Evolutionary conservation across 768 basidiomycete species (phyloP), one percentile per base, ranked within the genome.

Genomic region (Suillus subaureus): DNA sequence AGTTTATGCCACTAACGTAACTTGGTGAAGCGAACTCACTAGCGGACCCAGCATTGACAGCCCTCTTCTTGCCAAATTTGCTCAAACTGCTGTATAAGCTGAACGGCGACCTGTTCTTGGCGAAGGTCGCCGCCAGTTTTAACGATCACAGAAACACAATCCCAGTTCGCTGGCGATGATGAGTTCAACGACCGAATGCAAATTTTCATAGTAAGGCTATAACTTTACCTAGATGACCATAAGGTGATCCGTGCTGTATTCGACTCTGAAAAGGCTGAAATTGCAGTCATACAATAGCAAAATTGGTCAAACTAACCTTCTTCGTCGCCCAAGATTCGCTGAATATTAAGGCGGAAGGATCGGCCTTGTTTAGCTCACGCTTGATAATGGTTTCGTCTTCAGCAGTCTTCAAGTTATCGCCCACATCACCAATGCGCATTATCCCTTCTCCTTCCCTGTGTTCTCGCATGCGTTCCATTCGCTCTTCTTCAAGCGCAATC

Each of bases 121-220:
- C 97, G 88, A 62, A 99, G 77, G 76, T 99, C 97, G 40, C 91
- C 96, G 3, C 97, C 97, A 6, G 96, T 99, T 80, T 99, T 99
- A 74, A 99, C 96, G 66, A 99, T 99, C 47, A 98, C 95, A 9
- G 96, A 97, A 52, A 97, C 86, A 70, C 96, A 96, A 74, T 97
- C 90, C 90, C 90, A 93, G 68, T 83, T 89, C 28, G 86, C 90
- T 91, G 71, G 55, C 61, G 63, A 54, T 33, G 47, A 57, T 55
- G 5, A 57, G 35, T 42, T 42, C 40, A 47, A 45, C 18, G 15
- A 16, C 37, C 12, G 9, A 49, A 35, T 21, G 16, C 13, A 16
- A 42, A 28, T 42, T 60, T 64, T 47, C 28, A 62, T 31, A n/a
- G 66, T 26, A 49, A 61, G 54, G 56, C 63, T 49, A 80, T 60